Percentiles rank a stretch among this genome's conserved stretches.
Conservation (phyloP, 805 yeast species). For the Saturnispora galanensis region DNA sequence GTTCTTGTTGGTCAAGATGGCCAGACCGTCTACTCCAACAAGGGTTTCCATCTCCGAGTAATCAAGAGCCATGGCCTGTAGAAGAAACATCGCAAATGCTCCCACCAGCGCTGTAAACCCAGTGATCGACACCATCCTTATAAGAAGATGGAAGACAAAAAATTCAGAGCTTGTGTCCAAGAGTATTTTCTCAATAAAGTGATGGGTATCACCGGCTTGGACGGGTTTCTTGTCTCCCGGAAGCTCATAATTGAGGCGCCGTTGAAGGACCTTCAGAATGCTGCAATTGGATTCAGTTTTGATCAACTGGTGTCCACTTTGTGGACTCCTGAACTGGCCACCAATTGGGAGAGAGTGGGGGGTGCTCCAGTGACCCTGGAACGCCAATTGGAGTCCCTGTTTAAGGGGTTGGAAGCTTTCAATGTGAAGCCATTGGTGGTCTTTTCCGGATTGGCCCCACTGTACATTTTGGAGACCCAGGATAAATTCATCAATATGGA, state of each 20-base stretch:
- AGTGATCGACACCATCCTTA: background rate
- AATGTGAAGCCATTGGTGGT: slow-evolving; percentile 74
- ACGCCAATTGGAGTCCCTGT: slow-evolving; percentile 48
- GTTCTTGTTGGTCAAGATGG: slow-evolving; percentile 45
- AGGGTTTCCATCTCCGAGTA: slow-evolving; percentile 14
- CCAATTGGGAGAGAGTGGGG: slow-evolving; percentile 65
- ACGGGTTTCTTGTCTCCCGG: background rate
- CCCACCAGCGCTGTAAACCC: background rate
- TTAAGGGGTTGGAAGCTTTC: slow-evolving; percentile 47
- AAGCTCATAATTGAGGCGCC: slow-evolving; percentile 39
- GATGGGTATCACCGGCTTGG: slow-evolving; percentile 4
- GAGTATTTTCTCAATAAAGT: background rate
- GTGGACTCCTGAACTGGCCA: slow-evolving; percentile 54
- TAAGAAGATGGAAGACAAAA: no score
- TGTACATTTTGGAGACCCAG: slow-evolving; percentile 21
- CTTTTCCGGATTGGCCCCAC: slow-evolving; percentile 53
- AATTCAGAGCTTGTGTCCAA: no score
- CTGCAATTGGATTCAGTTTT: slow-evolving; percentile 76
- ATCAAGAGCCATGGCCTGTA: slow-evolving; percentile 13
- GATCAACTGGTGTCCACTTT: slow-evolving; percentile 64
- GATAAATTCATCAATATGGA: background rate
- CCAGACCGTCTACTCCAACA: slow-evolving; percentile 11
- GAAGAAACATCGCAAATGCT: slow-evolving; percentile 8
- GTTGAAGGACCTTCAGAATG: slow-evolving; percentile 51
- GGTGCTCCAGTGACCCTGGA: slow-evolving; percentile 64